Base-by-base conservation (phyloP, 768 basidiomycete genomes). In the Lyophyllum shimeji region DNA sequence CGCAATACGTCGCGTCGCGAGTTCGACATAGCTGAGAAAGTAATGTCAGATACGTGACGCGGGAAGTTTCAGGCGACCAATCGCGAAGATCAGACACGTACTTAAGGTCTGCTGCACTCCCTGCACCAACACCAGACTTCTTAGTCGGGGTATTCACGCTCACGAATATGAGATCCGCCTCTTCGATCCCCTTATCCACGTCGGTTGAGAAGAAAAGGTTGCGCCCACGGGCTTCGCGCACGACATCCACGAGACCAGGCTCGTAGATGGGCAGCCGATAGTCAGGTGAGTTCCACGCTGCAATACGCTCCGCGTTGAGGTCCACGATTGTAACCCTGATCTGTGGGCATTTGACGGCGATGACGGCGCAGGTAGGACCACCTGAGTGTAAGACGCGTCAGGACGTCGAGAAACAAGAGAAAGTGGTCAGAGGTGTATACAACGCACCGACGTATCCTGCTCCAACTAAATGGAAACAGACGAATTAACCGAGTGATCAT, bases 101-200 rank as follows among this genome's bases (percentile, higher is more conserved):
- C 96, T 97, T 97, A 69, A 99, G 86, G 77, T 99, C 97, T 58
- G 97, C 97, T 56, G 96, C 96, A 74, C 90, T 97, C 55, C 97
- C 97, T 58, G 95, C 95, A 66, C 97, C 97, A 47, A 99, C 90
- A 72, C 96, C 96, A 47, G 82, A 84, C 82, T 97, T 98, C 83
- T 99, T 99, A 52, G 97, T 99, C 18, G 97, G 97, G 8, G 97
- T 98, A 77, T 98, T 98, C 65, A 98, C 96, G 55, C 89, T 92
- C 69, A 98, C 96, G 70, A 98, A 98, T 75, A 98, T 96, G 61
- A 98, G 86, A 69, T 99, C 95, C 31, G 97, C 96, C 74, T 96
- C 95, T 60, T 77, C 82, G 68, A 99, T 97, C 57, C 81, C 94
- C 70, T 87, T 87, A 72, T 97, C 93, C 60, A 98, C 92, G 61